Evolutionary conservation across 345 rosid genomes (phyloP).

Genomic region (Hibiscus mutabilis): DNA sequence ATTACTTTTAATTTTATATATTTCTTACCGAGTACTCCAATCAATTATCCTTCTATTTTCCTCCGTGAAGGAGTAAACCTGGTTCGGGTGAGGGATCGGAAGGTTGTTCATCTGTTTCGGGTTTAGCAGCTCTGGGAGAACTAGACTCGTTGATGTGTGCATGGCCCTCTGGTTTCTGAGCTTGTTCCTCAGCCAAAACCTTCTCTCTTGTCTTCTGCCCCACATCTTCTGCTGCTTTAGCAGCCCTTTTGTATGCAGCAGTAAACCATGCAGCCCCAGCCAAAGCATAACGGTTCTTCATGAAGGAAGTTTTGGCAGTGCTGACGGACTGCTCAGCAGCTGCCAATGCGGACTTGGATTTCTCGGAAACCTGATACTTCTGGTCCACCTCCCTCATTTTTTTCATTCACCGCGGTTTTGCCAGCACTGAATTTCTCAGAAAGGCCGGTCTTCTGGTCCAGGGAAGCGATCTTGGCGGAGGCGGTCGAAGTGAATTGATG

Average conservation of each 20-base stretch:
- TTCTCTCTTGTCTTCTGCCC: conserved; percentile 81
- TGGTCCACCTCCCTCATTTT: conserved; percentile 77
- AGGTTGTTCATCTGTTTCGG: neutral
- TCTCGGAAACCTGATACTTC: conserved; percentile 84
- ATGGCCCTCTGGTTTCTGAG: conserved; percentile 35
- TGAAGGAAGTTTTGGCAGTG: conserved; percentile 64
- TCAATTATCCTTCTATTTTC: too few species aligned
- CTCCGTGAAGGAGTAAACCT: neutral
- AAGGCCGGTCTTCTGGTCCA: conserved; percentile 73
- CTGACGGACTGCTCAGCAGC: conserved; percentile 83
- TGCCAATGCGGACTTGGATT: conserved; percentile 70
- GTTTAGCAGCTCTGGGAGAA: conserved; percentile 16
- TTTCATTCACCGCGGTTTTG: conserved; percentile 65
- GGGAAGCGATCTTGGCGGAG: conserved; percentile 62
- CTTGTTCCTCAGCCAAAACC: conserved; percentile 50
- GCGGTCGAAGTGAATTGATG: conserved; percentile 78
- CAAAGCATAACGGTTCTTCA: conserved; percentile 76
- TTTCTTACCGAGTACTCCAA: too few species aligned
- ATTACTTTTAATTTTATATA: too few species aligned
- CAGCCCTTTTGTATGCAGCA: conserved; percentile 69
- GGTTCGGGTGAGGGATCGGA: neutral
- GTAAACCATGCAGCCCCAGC: conserved; percentile 75
- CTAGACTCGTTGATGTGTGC: conserved; percentile 27
- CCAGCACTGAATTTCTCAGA: conserved; percentile 69
- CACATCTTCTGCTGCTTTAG: conserved; percentile 86